These are phyloP conservation scores for Candida chauliodis DNA, from an alignment of 805 yeast species.

Conservation along the genomic window DNA sequence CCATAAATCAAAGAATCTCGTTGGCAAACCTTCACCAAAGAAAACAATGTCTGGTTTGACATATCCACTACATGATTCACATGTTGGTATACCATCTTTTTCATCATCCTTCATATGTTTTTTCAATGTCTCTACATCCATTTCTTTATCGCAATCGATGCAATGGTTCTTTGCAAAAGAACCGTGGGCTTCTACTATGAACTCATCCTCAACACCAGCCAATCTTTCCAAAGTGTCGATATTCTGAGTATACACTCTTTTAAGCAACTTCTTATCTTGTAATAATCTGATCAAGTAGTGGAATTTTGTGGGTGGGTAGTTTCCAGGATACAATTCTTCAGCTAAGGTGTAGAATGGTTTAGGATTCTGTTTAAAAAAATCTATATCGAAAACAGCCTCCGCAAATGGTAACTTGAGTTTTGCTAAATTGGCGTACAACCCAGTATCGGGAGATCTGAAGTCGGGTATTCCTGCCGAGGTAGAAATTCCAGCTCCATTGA, in stretches of 20 bases:
- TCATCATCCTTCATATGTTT: slow-evolving; percentile 26
- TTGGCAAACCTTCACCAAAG: slow-evolving; percentile 86
- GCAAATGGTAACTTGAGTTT: slow-evolving; percentile 80
- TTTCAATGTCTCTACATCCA: slow-evolving; percentile 46
- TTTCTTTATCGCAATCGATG: slow-evolving; percentile 61
- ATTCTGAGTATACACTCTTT: slow-evolving; percentile 85
- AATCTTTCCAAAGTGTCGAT: slow-evolving; percentile 87
- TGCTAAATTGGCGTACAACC: slow-evolving; percentile 76
- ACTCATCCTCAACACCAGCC: slow-evolving; percentile 67
- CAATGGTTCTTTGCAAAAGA: slow-evolving; percentile 86
- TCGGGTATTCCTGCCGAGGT: slow-evolving; percentile 96
- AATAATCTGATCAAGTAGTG: slow-evolving; percentile 69
- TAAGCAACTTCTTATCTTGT: slow-evolving; percentile 58
- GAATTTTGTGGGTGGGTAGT: slow-evolving; percentile 76
- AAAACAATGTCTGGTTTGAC: slow-evolving; percentile 94
- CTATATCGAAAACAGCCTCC: slow-evolving; percentile 93
- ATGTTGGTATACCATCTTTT: slow-evolving; percentile 47
- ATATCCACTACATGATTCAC: slow-evolving; percentile 65
- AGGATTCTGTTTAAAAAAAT: slow-evolving; percentile 71
- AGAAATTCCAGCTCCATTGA: slow-evolving; percentile 93
- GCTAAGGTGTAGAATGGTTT: slow-evolving; percentile 83
- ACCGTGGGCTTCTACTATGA: slow-evolving; percentile 90
- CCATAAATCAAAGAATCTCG: slow-evolving; percentile 63
- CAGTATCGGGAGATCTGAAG: slow-evolving; percentile 87
- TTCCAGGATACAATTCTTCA: slow-evolving; percentile 83